A percentile compares a stretch with the other conserved stretches of the same genome.
Conservation (phyloP, 495 filamentous ascomycete genomes). For the Tuber indicum region DNA sequence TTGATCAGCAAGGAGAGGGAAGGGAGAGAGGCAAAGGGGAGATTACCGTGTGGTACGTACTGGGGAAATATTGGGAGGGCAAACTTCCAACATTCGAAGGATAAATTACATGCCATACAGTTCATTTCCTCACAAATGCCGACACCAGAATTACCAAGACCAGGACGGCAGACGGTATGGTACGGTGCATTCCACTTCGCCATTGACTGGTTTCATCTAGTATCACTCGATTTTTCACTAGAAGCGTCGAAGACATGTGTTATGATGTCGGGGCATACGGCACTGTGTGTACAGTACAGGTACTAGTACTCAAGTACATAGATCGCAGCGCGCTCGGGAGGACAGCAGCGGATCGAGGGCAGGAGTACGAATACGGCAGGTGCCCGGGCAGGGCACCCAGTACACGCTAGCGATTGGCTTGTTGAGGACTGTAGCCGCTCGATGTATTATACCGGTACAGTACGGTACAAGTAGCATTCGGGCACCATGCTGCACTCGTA, state of each 20-base stretch:
- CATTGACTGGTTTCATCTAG: not conserved
- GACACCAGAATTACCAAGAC: no score
- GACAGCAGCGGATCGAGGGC: not conserved
- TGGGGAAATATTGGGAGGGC: not conserved
- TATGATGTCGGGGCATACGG: no score
- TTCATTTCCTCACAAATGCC: not conserved
- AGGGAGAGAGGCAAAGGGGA: conserved; percentile 2
- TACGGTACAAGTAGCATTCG: not conserved
- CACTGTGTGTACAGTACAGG: no score
- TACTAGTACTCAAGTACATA: not conserved
- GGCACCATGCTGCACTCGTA: not conserved
- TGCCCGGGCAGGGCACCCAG: not conserved
- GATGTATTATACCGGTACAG: not conserved
- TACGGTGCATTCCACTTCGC: not conserved
- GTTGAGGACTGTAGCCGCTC: not conserved
- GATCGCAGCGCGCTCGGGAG: not conserved
- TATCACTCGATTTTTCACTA: not conserved
- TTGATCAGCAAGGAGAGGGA: conserved; percentile 4
- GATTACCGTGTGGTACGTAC: not conserved
- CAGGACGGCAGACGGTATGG: not conserved
- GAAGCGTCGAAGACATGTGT: not conserved
- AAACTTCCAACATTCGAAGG: not conserved
- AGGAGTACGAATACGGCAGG: not conserved
- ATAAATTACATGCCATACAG: not conserved
- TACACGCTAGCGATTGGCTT: not conserved